Conservation (phyloP, 169 alveolate genomes). For the Toxoplasma gondii region DNA sequence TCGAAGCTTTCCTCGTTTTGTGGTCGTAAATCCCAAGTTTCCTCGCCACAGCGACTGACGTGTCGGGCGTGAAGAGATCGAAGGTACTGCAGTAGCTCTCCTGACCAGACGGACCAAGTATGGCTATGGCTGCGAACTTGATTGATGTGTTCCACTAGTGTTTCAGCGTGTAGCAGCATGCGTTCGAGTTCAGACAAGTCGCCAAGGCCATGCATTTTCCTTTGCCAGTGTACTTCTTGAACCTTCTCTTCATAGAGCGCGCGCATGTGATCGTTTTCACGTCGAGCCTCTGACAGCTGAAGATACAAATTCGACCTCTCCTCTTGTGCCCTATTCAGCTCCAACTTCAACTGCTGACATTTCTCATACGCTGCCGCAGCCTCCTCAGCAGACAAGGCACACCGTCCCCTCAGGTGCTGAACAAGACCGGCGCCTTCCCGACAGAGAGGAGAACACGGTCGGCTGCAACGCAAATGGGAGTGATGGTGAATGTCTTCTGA, state of each 20-base stretch:
- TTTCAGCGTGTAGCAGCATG: slow-evolving; percentile 2
- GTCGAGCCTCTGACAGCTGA: not conserved
- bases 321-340: slow-evolving; percentile 4
- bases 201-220: not conserved
- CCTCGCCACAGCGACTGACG: not conserved
- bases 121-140: not conserved
- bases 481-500: not conserved
- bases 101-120: not conserved
- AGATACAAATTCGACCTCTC: not conserved
- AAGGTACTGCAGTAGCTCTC: not conserved
- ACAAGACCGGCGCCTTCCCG: not conserved
- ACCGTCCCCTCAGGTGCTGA: not conserved
- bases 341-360: not conserved
- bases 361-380: not conserved
- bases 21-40: not conserved
- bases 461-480: not conserved
- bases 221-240: not conserved
- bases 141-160: not conserved
- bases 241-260: not conserved
- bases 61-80: not conserved
- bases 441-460: not conserved
- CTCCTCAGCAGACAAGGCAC: not conserved
- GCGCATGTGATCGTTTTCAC: slow-evolving; percentile 1
- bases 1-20: not conserved
- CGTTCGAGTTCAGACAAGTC: not conserved